Evolutionary conservation across 257 asterid genomes (phyloP), one percentile per base, ranked within the genome.

Genomic region (Penstemon barbatus): DNA sequence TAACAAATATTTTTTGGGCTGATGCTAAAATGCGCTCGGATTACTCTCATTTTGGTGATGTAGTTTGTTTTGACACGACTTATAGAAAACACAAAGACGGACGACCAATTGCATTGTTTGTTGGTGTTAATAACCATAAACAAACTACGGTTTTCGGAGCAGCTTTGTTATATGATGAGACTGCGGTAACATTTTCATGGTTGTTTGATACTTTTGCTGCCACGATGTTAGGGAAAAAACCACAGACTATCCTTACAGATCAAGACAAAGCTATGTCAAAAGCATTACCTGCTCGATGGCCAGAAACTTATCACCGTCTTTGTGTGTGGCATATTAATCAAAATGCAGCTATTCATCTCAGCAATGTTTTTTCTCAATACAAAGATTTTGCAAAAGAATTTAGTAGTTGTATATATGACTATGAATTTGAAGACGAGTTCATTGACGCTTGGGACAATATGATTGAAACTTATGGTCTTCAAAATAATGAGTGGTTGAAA

Each of bases 91-190:
- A 8, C 25, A 52, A 52, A 15, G 48, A 43, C 5, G 6, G 18
- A 18, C 10, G 57, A 55, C 4, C 60, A 38, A 33, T 52, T n/a
- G 46, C 63, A 60, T 49, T 37, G 36, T 70, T 70, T 61, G 66
- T 70, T 11, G 69, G 68, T 5, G 49, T 70, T 4, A 71, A 71
- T 55, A 45, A 52, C 36, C 76, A 74, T 56, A 52, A 46, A 18
- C 71, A 63, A 49, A 61, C 39, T 6, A 57, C 52, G 9, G 37
- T 63, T 7, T 56, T 63, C 63, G 71, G 68, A 6, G 60, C 50
- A 52, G 75, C 66, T n/a, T 45, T 74, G 13, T 57, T 62, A 3
- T 66, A 60, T 25, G 57, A 62, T 61, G 71, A 68, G 39, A 62
- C 69, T 18, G 62, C 33, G 8, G 53, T 63, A 10, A 48, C 59